phyloP scores from a whole-genome alignment of 2,329 filamentous ascomycete species.

The Talaromyces sp. region DNA sequence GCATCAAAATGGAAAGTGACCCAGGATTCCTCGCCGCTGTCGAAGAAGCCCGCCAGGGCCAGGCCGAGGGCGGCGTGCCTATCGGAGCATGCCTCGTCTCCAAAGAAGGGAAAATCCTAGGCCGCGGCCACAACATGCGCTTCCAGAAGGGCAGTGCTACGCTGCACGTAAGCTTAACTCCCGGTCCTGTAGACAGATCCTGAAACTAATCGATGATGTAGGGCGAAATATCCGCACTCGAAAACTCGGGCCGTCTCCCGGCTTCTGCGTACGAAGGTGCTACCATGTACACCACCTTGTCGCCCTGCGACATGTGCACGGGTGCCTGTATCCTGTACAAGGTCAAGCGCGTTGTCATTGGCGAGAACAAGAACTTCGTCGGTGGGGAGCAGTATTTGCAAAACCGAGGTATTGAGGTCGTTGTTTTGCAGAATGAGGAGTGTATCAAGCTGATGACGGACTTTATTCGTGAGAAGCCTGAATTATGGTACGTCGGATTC shows the following conservation, averaged over 20 bases:
- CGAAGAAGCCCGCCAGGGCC: conserved; percentile 54
- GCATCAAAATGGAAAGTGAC: conserved; percentile 37
- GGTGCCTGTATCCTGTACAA: conserved; percentile 74
- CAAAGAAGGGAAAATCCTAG: conserved; percentile 65
- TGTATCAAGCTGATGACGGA: conserved; percentile 66
- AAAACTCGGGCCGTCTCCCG: conserved; percentile 68
- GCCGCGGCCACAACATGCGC: conserved; percentile 70
- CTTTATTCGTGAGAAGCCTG: conserved; percentile 69
- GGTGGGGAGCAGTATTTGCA: conserved; percentile 69
- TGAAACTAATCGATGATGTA: conserved; percentile 31
- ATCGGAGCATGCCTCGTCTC: conserved; percentile 62
- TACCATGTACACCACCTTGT: conserved; percentile 81
- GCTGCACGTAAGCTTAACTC: conserved; percentile 57
- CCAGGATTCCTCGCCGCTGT: conserved; percentile 56
- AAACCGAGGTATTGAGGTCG: conserved; percentile 65
- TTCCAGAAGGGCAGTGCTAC: conserved; percentile 68
- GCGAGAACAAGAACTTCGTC: conserved; percentile 71
- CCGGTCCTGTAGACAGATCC: background rate
- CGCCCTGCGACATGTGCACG: conserved; percentile 78
- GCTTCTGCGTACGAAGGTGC: conserved; percentile 65
- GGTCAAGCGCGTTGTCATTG: conserved; percentile 68
- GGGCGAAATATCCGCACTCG: conserved; percentile 73
- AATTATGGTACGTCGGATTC: conserved; percentile 57
- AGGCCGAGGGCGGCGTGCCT: conserved; percentile 56
- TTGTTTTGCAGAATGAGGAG: conserved; percentile 64